phyloP scores from a whole-genome alignment of 495 filamentous ascomycete genomes.

The Trichocladium antarcticum region DNA sequence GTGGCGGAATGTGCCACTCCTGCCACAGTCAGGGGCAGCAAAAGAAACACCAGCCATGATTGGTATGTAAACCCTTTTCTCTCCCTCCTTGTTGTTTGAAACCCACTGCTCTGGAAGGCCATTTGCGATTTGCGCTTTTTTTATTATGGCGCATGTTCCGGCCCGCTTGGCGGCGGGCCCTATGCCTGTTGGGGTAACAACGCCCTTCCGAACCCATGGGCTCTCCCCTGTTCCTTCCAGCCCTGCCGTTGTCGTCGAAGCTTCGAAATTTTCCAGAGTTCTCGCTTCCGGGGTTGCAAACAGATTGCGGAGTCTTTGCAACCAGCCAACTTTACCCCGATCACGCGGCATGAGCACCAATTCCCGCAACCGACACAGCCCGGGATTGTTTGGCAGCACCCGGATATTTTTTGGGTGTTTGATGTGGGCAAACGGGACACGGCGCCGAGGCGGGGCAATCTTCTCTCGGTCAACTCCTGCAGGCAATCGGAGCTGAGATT shows the following conservation, averaged over 20 bases:
- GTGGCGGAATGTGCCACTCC: neutral
- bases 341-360: too few species aligned
- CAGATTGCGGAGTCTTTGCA: too few species aligned
- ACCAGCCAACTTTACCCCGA: too few species aligned
- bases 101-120: too few species aligned
- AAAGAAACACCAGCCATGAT: neutral
- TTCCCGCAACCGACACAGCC: too few species aligned
- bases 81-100: neutral
- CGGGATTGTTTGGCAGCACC: too few species aligned
- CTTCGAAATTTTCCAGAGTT: neutral
- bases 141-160: conserved; percentile 2
- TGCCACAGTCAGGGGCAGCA: conserved; percentile 1
- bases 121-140: too few species aligned
- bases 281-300: neutral
- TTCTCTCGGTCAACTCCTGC: too few species aligned
- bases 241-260: neutral
- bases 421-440: too few species aligned
- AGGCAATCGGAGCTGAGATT: too few species aligned
- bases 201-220: neutral
- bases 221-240: neutral
- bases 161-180: conserved; percentile 6
- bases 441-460: too few species aligned
- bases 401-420: too few species aligned
- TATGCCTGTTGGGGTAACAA: conserved; percentile 1
- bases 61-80: neutral